Evolutionary conservation across 2,329 filamentous ascomycete genomes (phyloP).

Genomic region (Zymoseptoria tritici): DNA sequence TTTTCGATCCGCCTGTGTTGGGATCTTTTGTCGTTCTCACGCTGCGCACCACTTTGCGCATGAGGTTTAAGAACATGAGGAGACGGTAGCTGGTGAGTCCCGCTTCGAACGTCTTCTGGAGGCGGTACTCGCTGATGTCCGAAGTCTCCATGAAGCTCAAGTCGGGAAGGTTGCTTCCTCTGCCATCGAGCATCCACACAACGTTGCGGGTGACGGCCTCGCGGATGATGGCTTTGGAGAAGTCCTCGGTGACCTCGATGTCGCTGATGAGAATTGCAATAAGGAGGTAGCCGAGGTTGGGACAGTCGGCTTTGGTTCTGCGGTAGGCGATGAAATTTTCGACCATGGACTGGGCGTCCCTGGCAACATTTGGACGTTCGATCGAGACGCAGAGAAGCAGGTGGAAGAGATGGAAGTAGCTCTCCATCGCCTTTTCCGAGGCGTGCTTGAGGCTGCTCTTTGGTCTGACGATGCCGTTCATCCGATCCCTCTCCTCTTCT

Average conservation of each 20-base stretch:
- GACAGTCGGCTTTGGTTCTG: slow-evolving; percentile 12
- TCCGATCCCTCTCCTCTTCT: neutral
- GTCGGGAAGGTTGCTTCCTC: slow-evolving; percentile 11
- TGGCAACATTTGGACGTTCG: slow-evolving; percentile 9
- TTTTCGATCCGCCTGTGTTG: neutral
- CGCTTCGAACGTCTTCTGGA: slow-evolving; percentile 16
- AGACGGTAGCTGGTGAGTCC: slow-evolving; percentile 15
- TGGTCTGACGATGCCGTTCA: neutral
- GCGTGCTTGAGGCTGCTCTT: slow-evolving; percentile 17
- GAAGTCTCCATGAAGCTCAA: slow-evolving; percentile 18
- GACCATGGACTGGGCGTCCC: slow-evolving; percentile 10
- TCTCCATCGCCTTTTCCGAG: slow-evolving; percentile 19
- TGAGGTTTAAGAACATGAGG: slow-evolving; percentile 19
- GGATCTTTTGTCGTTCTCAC: slow-evolving; percentile 1
- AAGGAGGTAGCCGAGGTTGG: slow-evolving; percentile 18
- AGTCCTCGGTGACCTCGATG: slow-evolving; percentile 9
- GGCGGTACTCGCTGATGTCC: slow-evolving; percentile 12
- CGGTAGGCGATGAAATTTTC: slow-evolving; percentile 12
- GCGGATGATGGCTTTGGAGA: slow-evolving; percentile 17
- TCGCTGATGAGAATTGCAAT: slow-evolving; percentile 17
- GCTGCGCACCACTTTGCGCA: slow-evolving; percentile 12
- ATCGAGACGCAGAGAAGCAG: slow-evolving; percentile 17
- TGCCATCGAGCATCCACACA: slow-evolving; percentile 19
- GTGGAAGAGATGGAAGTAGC: slow-evolving; percentile 21
- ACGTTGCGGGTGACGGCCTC: slow-evolving; percentile 21